Base-by-base conservation (phyloP, 1,139 yeast genomes). In the Magnusiomyces suaveolens region DNA sequence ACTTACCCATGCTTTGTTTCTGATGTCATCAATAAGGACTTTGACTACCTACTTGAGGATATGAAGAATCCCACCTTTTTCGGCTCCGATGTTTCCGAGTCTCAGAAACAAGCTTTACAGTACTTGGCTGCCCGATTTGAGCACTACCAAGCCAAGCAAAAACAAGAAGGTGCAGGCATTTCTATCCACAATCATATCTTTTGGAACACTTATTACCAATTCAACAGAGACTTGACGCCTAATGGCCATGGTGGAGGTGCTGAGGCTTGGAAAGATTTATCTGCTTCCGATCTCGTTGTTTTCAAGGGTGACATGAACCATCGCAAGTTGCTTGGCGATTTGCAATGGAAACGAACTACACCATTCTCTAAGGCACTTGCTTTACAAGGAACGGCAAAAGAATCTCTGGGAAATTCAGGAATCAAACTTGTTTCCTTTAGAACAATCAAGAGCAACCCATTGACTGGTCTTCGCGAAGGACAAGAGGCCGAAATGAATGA, bases 401-500 rank as follows among this genome's bases (percentile, higher is more conserved):
- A 29, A 6, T 79, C 81, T 14, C 75, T 90, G 62, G 84, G 85
- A 0, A 60, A 68, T 1, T 68, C 71, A 54, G 83, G 83, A 8
- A 73, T 92, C 54, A 82, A 81, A 18, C 65, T 87, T 25, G 73
- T 88, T 59, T 79, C 95, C 33, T 76, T 92, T 64, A 81, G 99
- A 73, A 92, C 98, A 2, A 84, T 96, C 69, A 92, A 92, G 70
- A 97, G 97, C 0, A 98, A 94, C 67, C 97, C 90, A n/a, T 84
- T 86, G 54, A 96, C 86, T 52, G 97, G 95, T 1, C 78, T 92
- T 59, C 72, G 76, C 46, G 66, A 63, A 36, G 97, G 96, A 1
- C 72, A 79, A 33, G 85, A 86, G 60, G 90, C 84, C 62, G 75
- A 81, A 64, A 75, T 92, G 60, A 76, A 79, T 50, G 70, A 76